phyloP scores from a whole-genome alignment of 1,139 yeast species.

The Yamadazyma kanchanaburiensis region DNA sequence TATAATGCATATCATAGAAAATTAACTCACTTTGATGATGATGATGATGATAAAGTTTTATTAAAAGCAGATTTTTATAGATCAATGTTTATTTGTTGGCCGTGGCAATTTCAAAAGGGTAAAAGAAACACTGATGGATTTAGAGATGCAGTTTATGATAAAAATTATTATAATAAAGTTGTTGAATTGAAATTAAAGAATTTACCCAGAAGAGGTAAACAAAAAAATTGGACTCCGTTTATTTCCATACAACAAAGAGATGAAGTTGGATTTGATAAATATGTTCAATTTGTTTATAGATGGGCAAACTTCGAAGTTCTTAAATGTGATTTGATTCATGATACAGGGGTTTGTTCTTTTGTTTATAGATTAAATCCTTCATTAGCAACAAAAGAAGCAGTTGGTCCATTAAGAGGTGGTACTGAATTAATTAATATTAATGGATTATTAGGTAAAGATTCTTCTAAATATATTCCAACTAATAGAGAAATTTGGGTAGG shows the following conservation, averaged over 20 bases:
- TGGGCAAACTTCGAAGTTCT: conserved; percentile 37
- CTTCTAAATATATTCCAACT: conserved; percentile 10
- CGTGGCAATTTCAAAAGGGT: conserved; percentile 36
- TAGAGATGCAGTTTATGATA: conserved; percentile 14
- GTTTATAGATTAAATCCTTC: conserved; percentile 19
- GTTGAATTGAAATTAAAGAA: conserved; percentile 23
- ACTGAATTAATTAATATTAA: conserved; percentile 31
- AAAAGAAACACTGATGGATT: conserved; percentile 24
- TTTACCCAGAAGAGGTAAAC: conserved; percentile 19
- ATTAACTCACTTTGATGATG: conserved; percentile 21
- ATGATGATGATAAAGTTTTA: conserved; percentile 14
- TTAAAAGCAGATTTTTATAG: conserved; percentile 18
- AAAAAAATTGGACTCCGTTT: conserved; percentile 48
- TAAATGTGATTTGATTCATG: conserved; percentile 25
- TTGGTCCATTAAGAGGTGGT: conserved; percentile 39
- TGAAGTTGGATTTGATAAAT: conserved; percentile 21
- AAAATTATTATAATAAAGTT: conserved; percentile 18
- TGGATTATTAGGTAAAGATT: conserved; percentile 12
- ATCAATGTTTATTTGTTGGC: conserved; percentile 36
- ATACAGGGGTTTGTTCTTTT: conserved; percentile 24
- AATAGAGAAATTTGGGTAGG: conserved; percentile 32
- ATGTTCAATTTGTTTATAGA: conserved; percentile 31
- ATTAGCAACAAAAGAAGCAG: conserved; percentile 14
- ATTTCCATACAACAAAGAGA: conserved; percentile 21
- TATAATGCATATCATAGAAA: conserved; percentile 27